Evolutionary conservation across 1,284 basidiomycete species (phyloP), one percentile per base, ranked within the genome.

Genomic region (Papiliotrema fonsecae): DNA sequence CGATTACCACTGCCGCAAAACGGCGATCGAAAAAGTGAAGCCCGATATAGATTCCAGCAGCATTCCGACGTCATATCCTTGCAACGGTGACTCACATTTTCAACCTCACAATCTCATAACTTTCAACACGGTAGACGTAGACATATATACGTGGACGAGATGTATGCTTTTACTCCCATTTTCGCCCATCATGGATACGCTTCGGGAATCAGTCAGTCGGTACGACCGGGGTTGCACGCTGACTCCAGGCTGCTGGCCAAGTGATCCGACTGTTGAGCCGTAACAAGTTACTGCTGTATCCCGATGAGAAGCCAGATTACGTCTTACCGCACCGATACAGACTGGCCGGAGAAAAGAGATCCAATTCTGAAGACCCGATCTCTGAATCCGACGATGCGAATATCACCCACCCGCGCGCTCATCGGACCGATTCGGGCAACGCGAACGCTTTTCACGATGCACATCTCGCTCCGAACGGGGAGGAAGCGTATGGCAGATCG

Each of bases 241-340:
- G 25, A 42, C 40, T 4, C 14, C 26, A 42, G 40, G 26, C 30
- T 28, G 40, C 40, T 16, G 40, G 40, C 13, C 40, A 42, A 27
- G 14, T 44, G 7, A 22, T 44, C 19, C 42, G 42, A 11, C n/a
- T 22, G 4, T 19, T 44, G 19, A 44, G 28, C 16, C 42, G 42
- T 10, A 44, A 44, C 42, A 44, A 44, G 42, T 27, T 44, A 37
- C 65, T 69, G 42, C 41, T 40, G 26, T 55, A 61, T 47, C 51
- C 56, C 14, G 61, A 63, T 35, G 58, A 60, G 43, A 31, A 41
- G 31, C 36, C 40, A 2, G 54, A 18, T 35, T 60, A 52, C 25
- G 41, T 37, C 6, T 32, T 60, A 7, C 58, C 58, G 16, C 52
- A 51, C 16, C 28, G 32, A 9, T 55, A 55, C 32, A 11, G 21